These are phyloP conservation scores for Pythium coloratum DNA, from an alignment of 352 stramenopile species.

Conservation along the genomic window DNA sequence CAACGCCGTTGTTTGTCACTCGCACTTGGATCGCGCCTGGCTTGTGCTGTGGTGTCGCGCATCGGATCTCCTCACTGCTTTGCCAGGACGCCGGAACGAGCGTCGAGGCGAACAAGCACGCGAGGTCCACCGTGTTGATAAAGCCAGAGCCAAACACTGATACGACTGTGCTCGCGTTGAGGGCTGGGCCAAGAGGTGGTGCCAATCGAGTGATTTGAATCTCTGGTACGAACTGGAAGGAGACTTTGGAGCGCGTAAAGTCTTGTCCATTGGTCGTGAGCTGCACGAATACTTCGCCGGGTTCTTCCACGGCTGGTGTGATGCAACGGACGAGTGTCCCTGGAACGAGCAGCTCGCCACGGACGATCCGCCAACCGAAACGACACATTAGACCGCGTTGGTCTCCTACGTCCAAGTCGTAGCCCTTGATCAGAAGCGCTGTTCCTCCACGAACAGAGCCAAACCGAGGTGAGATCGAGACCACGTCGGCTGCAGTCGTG, in stretches of 20 bases:
- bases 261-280: slow-evolving; percentile 61
- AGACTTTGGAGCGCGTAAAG: slow-evolving; percentile 39
- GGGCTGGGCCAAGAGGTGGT: slow-evolving; percentile 55
- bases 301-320: slow-evolving; percentile 32
- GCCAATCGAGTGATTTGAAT: slow-evolving; percentile 46
- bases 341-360: slow-evolving; percentile 38
- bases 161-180: slow-evolving; percentile 60
- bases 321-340: slow-evolving; percentile 40
- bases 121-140: slow-evolving; percentile 49
- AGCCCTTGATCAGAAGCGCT: slow-evolving; percentile 50
- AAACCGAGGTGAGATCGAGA: slow-evolving; percentile 53
- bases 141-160: slow-evolving; percentile 67
- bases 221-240: slow-evolving; percentile 49
- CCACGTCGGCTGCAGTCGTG: slow-evolving; percentile 44
- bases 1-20: slow-evolving; percentile 83
- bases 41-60: slow-evolving; percentile 51
- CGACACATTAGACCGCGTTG: slow-evolving; percentile 37
- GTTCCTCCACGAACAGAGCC: slow-evolving; percentile 59
- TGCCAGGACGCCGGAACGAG: slow-evolving; percentile 48
- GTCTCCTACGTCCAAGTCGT: slow-evolving; percentile 56
- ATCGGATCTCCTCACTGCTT: slow-evolving; percentile 51
- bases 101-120: slow-evolving; percentile 50
- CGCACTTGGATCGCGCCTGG: slow-evolving; percentile 68
- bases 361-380: slow-evolving; percentile 35
- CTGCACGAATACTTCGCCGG: slow-evolving; percentile 43